These are phyloP conservation scores for Ophiostoma sp. DNA, from an alignment of 2,329 filamentous ascomycete genomes.

Conservation along the genomic window DNA sequence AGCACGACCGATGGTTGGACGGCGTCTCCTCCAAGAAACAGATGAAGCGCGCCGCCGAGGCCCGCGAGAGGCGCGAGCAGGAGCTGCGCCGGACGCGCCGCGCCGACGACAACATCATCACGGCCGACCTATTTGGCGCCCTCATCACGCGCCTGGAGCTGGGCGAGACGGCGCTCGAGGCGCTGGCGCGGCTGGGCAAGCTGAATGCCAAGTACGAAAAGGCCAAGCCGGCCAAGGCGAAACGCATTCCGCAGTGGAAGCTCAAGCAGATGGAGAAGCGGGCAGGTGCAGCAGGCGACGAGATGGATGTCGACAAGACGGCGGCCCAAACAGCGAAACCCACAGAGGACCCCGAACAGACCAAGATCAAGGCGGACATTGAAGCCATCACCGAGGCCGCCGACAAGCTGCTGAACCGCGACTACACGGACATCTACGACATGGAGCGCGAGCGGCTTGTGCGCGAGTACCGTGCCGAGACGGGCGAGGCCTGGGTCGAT, in stretches of 20 bases:
- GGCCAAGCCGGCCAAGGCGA: constrained; percentile 48
- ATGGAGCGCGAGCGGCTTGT: constrained; percentile 77
- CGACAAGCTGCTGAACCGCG: constrained; percentile 76
- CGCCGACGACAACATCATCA: constrained; percentile 84
- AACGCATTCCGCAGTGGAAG: constrained; percentile 61
- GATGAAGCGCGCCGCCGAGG: constrained; percentile 79
- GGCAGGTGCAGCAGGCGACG: constrained; percentile 31
- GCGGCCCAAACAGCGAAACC: constrained; percentile 46
- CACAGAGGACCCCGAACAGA: constrained; percentile 63
- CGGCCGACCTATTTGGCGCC: constrained; percentile 64
- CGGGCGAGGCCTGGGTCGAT: constrained; percentile 75
- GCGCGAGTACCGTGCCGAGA: constrained; percentile 76
- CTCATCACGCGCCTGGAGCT: constrained; percentile 70
- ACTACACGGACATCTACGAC: constrained; percentile 88
- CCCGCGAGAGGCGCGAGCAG: constrained; percentile 76
- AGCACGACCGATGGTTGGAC: constrained; percentile 88
- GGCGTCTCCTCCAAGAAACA: constrained; percentile 90
- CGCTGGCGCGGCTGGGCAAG: constrained; percentile 73
- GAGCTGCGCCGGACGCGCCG: constrained; percentile 67
- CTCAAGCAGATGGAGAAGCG: constrained; percentile 53
- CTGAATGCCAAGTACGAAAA: constrained; percentile 30
- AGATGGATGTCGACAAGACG: constrained; percentile 76
- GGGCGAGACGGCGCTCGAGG: constrained; percentile 83
- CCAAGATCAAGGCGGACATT: constrained; percentile 65
- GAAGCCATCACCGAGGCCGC: constrained; percentile 82